phyloP scores from a whole-genome alignment of 2,329 filamentous ascomycete genomes.

The Colletotrichum godetiae region DNA sequence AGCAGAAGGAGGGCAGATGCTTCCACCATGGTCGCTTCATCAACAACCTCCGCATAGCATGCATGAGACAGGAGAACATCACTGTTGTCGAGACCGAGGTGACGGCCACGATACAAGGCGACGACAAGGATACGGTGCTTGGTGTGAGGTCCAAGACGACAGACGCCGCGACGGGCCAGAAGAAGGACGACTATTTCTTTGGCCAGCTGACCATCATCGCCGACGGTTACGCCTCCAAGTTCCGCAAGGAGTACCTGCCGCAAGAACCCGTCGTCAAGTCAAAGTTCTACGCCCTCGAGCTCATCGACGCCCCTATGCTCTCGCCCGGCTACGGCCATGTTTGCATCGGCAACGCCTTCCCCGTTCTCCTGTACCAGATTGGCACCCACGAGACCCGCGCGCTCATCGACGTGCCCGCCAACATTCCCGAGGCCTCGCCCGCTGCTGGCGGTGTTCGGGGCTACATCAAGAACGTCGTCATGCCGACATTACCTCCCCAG shows the following conservation, averaged over 20 bases:
- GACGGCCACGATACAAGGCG: conserved; percentile 77
- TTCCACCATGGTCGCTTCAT: conserved; percentile 98
- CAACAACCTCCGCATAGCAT: conserved; percentile 80
- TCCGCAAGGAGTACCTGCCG: conserved; percentile 82
- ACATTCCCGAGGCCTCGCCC: conserved; percentile 77
- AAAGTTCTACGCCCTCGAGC: conserved; percentile 93
- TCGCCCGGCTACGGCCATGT: conserved; percentile 85
- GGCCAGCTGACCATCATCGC: conserved; percentile 88
- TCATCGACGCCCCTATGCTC: conserved; percentile 87
- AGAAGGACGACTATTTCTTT: conserved; percentile 82
- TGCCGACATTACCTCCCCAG: conserved; percentile 79
- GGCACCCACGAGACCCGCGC: conserved; percentile 93
- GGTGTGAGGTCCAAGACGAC: conserved; percentile 82
- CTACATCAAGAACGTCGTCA: conserved; percentile 82
- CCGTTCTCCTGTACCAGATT: conserved; percentile 96
- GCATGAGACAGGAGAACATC: conserved; percentile 81
- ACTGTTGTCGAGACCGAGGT: conserved; percentile 92
- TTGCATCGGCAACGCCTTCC: conserved; percentile 79
- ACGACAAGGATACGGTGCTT: conserved; percentile 77
- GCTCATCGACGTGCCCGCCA: conserved; percentile 87
- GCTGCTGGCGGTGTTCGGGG: conserved; percentile 85
- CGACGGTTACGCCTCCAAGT: conserved; percentile 93
- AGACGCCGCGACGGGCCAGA: conserved; percentile 65
- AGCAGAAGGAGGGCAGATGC: conserved; percentile 72
- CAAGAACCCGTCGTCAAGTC: conserved; percentile 77